Evolutionary conservation across 768 basidiomycete species (phyloP).

Genomic region (Suillus spraguei): DNA sequence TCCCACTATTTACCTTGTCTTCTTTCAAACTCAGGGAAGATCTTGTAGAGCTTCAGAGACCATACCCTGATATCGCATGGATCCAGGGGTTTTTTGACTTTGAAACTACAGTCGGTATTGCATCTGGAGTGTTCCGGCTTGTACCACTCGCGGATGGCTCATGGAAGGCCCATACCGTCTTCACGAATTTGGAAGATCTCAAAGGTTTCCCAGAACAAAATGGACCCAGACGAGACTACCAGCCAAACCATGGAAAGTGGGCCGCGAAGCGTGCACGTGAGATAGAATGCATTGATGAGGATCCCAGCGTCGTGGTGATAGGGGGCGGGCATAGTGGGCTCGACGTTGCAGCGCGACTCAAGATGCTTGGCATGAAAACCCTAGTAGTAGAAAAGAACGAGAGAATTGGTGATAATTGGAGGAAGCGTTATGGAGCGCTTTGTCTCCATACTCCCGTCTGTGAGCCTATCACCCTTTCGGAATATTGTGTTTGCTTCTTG

Average conservation of each 20-base stretch:
- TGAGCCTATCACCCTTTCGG: slow-evolving; percentile 15
- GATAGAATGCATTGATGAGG: slow-evolving; percentile 36
- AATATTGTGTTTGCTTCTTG: neutral
- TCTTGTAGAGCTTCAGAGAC: slow-evolving; percentile 24
- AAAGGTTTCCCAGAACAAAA: slow-evolving; percentile 45
- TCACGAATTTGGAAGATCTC: slow-evolving; percentile 54
- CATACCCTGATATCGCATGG: slow-evolving; percentile 42
- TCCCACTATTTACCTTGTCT: slow-evolving; percentile 29
- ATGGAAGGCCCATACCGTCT: slow-evolving; percentile 52
- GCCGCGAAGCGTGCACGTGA: slow-evolving; percentile 29
- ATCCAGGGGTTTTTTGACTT: slow-evolving; percentile 49
- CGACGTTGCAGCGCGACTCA: slow-evolving; percentile 58
- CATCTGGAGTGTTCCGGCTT: slow-evolving; percentile 47
- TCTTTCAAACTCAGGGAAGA: slow-evolving; percentile 28
- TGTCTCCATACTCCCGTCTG: slow-evolving; percentile 37
- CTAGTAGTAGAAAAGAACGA: slow-evolving; percentile 29
- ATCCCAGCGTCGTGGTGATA: slow-evolving; percentile 55
- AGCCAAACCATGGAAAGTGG: slow-evolving; percentile 40
- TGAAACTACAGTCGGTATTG: slow-evolving; percentile 41
- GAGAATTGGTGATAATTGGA: slow-evolving; percentile 35
- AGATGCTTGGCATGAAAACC: slow-evolving; percentile 24
- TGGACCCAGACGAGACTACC: slow-evolving; percentile 46
- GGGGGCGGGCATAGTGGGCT: slow-evolving; percentile 58
- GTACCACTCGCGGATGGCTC: slow-evolving; percentile 42
- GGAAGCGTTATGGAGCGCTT: slow-evolving; percentile 50